Base-by-base conservation (phyloP, 306 rosid genomes). In the Pterocarpus santalinus region DNA sequence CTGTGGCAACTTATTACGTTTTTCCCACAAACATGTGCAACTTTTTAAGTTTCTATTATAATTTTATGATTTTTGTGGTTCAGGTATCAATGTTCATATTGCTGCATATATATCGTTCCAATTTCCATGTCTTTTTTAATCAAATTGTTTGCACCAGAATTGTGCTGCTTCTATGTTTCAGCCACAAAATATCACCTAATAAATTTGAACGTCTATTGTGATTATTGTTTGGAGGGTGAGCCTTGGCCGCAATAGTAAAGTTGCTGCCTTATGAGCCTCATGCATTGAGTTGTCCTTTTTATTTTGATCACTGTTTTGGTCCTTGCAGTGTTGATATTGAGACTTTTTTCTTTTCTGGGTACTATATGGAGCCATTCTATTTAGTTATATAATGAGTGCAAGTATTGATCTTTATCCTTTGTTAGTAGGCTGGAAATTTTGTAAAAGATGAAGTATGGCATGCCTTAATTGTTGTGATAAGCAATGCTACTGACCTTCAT, bases 381-480 rank as follows among this genome's bases (percentile, higher is more conserved):
- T 77, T 74, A 8, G 51, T 62, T 69, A 64, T 71, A 7, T 79
- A 61, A 58, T 76, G 78, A 65, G 41, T 63, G 74, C 81, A 72
- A 70, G 70, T 88, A 82, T 86, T 92, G 87, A 92, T 87, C 74
- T 90, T 85, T 83, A 57, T 90, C 77, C 83, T 80, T 36, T 91
- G 92, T 91, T 93, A 86, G 96, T 93, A 95, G 99, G 99, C 99
- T 93, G 99, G 99, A 91, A 95, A 88, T 86, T 90, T 89, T 86
- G 96, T 95, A 69, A 92, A 93, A 88, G 98, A 95, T 95, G 99
- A 95, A 77, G 98, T 90, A 35, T 95, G 99, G 98, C 90, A 91
- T 80, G 96, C 90, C 47, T 83, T 95, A 82, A 87, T 95, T 85
- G 97, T 93, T 77, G 92, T 90, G 78, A 86, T 95, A 84, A 95